A percentile compares a stretch with the other conserved stretches of the same genome.
Evolutionary conservation across 2,329 filamentous ascomycete species (phyloP).

Genomic region (Trichoderma aggressivum): DNA sequence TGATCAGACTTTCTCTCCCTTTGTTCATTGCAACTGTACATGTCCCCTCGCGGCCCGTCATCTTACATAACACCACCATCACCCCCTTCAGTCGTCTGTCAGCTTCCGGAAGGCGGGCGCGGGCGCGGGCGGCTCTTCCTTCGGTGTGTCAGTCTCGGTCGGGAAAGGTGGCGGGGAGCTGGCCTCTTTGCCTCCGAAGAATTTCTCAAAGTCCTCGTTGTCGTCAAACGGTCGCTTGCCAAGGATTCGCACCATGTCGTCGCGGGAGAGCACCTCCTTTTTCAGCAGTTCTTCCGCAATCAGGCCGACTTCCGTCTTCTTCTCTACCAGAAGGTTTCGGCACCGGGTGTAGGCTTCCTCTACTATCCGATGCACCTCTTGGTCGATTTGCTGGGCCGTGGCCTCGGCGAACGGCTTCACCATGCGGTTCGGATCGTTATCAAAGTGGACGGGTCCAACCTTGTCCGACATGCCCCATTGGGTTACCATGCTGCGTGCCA

Average conservation of each 20-base stretch:
- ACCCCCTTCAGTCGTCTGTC: conserved; percentile 22
- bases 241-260: conserved; percentile 87
- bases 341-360: conserved; percentile 92
- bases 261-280: conserved; percentile 87
- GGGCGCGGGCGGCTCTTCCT: conserved; percentile 35
- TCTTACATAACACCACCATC: not conserved
- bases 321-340: conserved; percentile 74
- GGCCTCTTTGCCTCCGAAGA: conserved; percentile 66
- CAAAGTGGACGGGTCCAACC: conserved; percentile 88
- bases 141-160: conserved; percentile 40
- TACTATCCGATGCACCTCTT: conserved; percentile 86
- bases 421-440: conserved; percentile 75
- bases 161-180: conserved; percentile 58
- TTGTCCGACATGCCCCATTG: conserved; percentile 98
- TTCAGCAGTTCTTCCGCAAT: conserved; percentile 88
- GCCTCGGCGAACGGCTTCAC: conserved; percentile 96
- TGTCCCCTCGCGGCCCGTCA: not conserved
- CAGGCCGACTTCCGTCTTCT: conserved; percentile 83
- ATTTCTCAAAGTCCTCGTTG: conserved; percentile 84
- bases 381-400: conserved; percentile 87
- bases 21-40: not conserved
- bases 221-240: conserved; percentile 84
- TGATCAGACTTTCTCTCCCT: not conserved
- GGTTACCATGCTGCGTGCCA: conserved; percentile 98
- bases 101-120: conserved; percentile 38